Evolutionary conservation across 768 basidiomycete genomes (phyloP).

Genomic region (Sistotremastrum niveocremeum): DNA sequence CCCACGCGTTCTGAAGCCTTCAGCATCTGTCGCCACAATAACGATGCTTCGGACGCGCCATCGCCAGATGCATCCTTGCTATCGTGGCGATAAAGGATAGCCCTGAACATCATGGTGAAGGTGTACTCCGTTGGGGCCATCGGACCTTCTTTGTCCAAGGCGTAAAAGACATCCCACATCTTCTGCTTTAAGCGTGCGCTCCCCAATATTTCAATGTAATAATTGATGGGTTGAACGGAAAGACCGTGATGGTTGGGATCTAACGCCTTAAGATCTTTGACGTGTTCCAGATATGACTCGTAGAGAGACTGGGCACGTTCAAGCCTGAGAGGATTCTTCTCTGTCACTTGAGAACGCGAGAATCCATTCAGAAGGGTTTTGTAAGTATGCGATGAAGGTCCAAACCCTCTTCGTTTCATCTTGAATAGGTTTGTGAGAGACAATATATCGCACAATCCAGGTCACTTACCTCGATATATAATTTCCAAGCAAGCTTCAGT

Average conservation of each 20-base stretch:
- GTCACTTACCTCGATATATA: conserved; percentile 52
- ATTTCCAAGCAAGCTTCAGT: conserved; percentile 45
- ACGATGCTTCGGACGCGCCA: conserved; percentile 47
- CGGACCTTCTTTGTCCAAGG: conserved; percentile 48
- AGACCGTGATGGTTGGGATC: conserved; percentile 36
- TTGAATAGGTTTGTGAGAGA: conserved; percentile 14
- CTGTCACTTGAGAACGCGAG: conserved; percentile 34
- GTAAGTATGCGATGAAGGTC: conserved; percentile 54
- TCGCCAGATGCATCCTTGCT: not conserved
- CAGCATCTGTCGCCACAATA: conserved; percentile 56
- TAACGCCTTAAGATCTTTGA: conserved; percentile 32
- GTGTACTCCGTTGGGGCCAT: conserved; percentile 46
- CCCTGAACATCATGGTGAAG: conserved; percentile 54
- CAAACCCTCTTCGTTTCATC: conserved; percentile 80
- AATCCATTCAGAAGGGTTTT: conserved; percentile 57
- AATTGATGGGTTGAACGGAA: conserved; percentile 34
- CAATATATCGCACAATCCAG: conserved; percentile 7
- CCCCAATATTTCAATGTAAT: conserved; percentile 58
- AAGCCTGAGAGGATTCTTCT: conserved; percentile 15
- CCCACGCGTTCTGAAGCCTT: conserved; percentile 34
- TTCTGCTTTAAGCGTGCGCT: conserved; percentile 44
- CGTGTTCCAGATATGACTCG: conserved; percentile 37
- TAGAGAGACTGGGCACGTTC: conserved; percentile 47
- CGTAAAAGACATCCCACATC: conserved; percentile 65
- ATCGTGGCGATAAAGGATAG: conserved; percentile 20